These are phyloP conservation scores for Grosmannia clavigera DNA, from an alignment of 2,329 filamentous ascomycete species.

Conservation along the genomic window DNA sequence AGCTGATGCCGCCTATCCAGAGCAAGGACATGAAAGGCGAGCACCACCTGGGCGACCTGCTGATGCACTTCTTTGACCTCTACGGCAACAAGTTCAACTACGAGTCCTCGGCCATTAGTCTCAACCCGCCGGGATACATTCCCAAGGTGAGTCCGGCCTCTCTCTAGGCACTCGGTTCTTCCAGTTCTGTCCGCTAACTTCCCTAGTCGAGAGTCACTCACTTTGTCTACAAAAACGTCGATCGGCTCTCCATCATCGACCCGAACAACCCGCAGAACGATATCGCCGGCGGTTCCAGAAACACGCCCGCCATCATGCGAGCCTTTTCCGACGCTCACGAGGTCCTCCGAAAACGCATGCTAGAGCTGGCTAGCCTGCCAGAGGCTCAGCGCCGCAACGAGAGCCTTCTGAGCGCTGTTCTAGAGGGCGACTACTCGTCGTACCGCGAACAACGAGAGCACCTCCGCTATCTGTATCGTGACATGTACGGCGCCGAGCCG, in stretches of 20 bases:
- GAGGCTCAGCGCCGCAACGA: constrained; percentile 15
- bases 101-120: constrained; percentile 55
- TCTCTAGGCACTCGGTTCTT: background rate
- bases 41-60: constrained; percentile 63
- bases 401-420: constrained; percentile 59
- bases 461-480: constrained; percentile 40
- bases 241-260: constrained; percentile 78
- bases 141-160: constrained; percentile 50
- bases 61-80: constrained; percentile 80
- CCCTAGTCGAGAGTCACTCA: constrained; percentile 30
- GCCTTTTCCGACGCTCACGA: constrained; percentile 56
- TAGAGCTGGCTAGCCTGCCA: constrained; percentile 27
- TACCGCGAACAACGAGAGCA: constrained; percentile 59
- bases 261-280: constrained; percentile 80
- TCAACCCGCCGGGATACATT: constrained; percentile 63
- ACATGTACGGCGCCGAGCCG: constrained; percentile 17
- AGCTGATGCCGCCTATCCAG: constrained; percentile 62
- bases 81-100: constrained; percentile 78
- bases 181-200: background rate
- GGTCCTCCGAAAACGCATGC: constrained; percentile 45
- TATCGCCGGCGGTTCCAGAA: constrained; percentile 73
- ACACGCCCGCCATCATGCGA: constrained; percentile 53
- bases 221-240: constrained; percentile 44
- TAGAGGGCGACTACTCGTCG: constrained; percentile 67
- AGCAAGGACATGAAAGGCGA: constrained; percentile 44